Evolutionary conservation across 495 filamentous ascomycete species (phyloP).

Genomic region (Amphirosellinia nigrospora): DNA sequence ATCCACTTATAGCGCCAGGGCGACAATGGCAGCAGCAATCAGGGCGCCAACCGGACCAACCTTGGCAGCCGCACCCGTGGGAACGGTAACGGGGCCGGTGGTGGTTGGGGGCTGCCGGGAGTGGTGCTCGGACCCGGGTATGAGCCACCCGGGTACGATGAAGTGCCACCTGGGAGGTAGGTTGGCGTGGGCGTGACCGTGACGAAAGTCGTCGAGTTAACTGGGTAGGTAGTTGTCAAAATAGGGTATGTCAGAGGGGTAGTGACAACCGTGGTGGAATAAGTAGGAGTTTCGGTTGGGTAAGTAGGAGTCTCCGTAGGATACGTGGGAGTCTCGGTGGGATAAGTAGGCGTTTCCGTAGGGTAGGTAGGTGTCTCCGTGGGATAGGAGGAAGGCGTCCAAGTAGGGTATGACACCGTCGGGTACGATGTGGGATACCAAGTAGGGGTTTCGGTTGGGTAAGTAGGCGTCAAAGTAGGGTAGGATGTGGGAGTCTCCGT

Average conservation of each 20-base stretch:
- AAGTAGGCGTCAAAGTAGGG: constrained; percentile 31
- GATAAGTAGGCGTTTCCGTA: constrained; percentile 3
- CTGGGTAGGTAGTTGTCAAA: constrained; percentile 30
- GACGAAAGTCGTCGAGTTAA: constrained; percentile 30
- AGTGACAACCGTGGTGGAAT: no score
- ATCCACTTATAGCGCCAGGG: constrained; percentile 38
- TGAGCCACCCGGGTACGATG: no score
- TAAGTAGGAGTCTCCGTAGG: constrained; percentile 10
- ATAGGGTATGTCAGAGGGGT: constrained; percentile 9
- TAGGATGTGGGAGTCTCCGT: no score
- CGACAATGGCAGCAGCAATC: constrained; percentile 40
- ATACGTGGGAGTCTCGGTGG: constrained; percentile 3
- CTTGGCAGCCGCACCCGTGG: constrained; percentile 41
- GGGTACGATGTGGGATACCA: constrained; percentile 25
- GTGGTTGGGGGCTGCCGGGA: constrained; percentile 1
- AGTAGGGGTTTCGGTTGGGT: constrained; percentile 14
- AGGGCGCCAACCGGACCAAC: constrained; percentile 39
- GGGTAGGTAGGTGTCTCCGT: constrained; percentile 6
- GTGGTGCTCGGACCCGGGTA: constrained; percentile 12
- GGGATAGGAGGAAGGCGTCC: constrained; percentile 15
- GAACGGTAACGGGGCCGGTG: constrained; percentile 24
- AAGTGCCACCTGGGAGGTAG: no score
- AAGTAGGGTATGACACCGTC: constrained; percentile 26
- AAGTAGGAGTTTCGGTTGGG: constrained; percentile 23
- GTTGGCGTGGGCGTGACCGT: no score